These are phyloP conservation scores for Blastomyces parvus DNA, from an alignment of 2,329 filamentous ascomycete species.

Conservation along the genomic window DNA sequence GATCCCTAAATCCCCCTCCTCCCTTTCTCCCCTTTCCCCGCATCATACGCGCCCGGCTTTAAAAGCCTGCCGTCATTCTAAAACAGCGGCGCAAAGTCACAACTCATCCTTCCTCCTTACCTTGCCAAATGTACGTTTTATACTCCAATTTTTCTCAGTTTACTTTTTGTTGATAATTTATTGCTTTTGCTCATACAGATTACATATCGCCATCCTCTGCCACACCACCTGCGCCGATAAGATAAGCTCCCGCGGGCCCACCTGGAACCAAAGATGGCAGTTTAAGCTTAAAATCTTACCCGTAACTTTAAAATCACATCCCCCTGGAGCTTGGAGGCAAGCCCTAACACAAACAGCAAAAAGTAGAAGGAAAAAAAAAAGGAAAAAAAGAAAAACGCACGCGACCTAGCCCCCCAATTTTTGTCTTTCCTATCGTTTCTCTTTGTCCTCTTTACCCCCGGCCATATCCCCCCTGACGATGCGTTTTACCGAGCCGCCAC, in stretches of 20 bases:
- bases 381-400: neutral
- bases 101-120: no score
- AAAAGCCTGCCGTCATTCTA: neutral
- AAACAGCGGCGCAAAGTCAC: neutral
- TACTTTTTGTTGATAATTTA: neutral
- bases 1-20: neutral
- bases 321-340: neutral
- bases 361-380: neutral
- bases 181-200: neutral
- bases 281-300: neutral
- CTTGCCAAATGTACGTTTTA: no score
- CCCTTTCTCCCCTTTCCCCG: neutral
- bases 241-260: neutral
- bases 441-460: no score
- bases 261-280: no score
- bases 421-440: neutral
- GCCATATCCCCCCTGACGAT: neutral
- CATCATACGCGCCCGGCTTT: neutral
- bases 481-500: constrained; percentile 4
- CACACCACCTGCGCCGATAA: neutral
- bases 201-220: no score
- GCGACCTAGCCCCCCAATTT: neutral
- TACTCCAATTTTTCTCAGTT: neutral
- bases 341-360: neutral
- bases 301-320: neutral